Base-by-base conservation (phyloP, 2,329 filamentous ascomycete genomes). In the Davidsoniella eucalypti region DNA sequence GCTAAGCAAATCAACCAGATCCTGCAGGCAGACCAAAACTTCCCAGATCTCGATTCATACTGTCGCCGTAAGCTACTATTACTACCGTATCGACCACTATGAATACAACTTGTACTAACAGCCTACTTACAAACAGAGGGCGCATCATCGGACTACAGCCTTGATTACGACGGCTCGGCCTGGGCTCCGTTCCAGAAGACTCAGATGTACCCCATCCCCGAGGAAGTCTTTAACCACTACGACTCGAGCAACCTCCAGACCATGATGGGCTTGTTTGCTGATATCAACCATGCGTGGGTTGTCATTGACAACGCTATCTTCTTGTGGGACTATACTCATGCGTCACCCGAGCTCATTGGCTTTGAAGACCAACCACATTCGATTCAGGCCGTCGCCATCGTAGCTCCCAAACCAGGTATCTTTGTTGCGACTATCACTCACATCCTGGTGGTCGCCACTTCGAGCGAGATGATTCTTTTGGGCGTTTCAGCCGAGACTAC, bases 271-370 rank as follows among this genome's bases (percentile, higher is more conserved):
- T 70, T 98, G 33, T 96, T 98, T 64, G 85, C 92, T 16, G 85
- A 93, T 65, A 75, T 98, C 60, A 88, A 90, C 60, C 87, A 96
- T 65, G 92, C 90, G 26, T 98, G 88, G 84, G 84, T 94, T 50
- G 79, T 85, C 21, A 92, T 98, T 61, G 92, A 98, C 67, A 95
- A 94, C 67, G 85, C 86, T 55, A 72, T 98, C 42, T 98, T 95
- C 62, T 72, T 98, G 14, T 98, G 93, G 93, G 90, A 98, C 65
- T 98, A 95, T 64, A 94, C 87, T 5, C 77, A 87, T 61, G 80
- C 85, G n/a, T 86, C 90, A 57, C 87, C 90, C 4, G 85, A 94
- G 61, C 72, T 95, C 40, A 83, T 94, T 56, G 90, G 90, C 16
- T 95, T 85, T 60, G 90, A 96, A 62, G 87, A 94, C 57, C 84